Evolutionary conservation across 768 basidiomycete genomes (phyloP).

Genomic region (Amyloporia xantha): DNA sequence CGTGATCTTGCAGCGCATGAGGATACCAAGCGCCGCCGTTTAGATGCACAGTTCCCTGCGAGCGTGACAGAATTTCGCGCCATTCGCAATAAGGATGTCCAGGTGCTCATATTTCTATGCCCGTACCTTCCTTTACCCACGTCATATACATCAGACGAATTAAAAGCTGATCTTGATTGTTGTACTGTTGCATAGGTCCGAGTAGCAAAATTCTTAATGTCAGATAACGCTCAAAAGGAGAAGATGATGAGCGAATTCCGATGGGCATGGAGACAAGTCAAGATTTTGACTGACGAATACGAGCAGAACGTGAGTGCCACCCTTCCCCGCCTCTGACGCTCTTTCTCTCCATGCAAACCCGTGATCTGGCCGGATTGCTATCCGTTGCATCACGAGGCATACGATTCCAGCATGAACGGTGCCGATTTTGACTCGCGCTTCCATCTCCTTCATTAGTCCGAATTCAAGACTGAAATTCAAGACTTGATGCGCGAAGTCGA

Average conservation of each 20-base stretch:
- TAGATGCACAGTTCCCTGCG: conserved; percentile 30
- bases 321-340: no score
- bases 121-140: neutral
- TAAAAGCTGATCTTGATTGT: neutral
- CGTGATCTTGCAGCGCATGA: conserved; percentile 16
- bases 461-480: conserved; percentile 7
- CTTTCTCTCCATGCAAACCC: no score
- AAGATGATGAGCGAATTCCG: conserved; percentile 40
- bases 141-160: neutral
- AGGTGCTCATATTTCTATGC: conserved; percentile 2
- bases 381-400: no score
- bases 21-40: conserved; percentile 15
- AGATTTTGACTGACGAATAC: conserved; percentile 36
- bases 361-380: no score
- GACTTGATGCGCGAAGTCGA: conserved; percentile 6
- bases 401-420: no score
- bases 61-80: conserved; percentile 23
- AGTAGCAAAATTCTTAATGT: conserved; percentile 39
- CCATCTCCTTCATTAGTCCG: conserved; percentile 7
- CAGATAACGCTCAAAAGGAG: conserved; percentile 30
- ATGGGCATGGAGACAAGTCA: conserved; percentile 47
- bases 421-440: no score
- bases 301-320: conserved; percentile 33
- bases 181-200: conserved; percentile 36
- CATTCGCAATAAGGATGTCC: conserved; percentile 32